Percentiles rank a stretch among this genome's conserved stretches.
Evolutionary conservation across 2,329 filamentous ascomycete species (phyloP).

Genomic region (Fusarium continuum): DNA sequence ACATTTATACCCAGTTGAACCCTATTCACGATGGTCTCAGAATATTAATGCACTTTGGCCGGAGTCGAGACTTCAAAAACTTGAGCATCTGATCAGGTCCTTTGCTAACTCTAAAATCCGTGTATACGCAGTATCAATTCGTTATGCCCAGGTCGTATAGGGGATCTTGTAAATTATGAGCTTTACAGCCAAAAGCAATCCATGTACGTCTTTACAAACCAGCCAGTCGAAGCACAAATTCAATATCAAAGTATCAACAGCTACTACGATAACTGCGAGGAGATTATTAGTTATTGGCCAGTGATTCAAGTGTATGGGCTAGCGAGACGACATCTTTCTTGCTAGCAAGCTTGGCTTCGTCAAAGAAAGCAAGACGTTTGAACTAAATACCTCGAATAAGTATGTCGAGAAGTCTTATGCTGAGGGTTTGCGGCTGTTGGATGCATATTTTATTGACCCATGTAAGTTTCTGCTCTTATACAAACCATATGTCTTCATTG

Average conservation of each 20-base stretch:
- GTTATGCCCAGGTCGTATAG: neutral
- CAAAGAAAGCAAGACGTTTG: constrained; percentile 2
- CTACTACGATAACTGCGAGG: constrained; percentile 57
- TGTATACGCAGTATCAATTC: neutral
- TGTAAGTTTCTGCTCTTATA: constrained; percentile 6
- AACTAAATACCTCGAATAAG: constrained; percentile 5
- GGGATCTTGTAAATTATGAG: too few species aligned
- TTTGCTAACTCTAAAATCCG: neutral
- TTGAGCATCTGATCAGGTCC: neutral
- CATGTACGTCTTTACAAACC: too few species aligned
- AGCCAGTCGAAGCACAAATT: neutral
- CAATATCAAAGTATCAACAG: neutral
- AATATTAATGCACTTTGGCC: neutral
- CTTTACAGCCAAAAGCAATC: neutral
- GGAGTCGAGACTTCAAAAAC: neutral
- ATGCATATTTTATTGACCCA: constrained; percentile 61
- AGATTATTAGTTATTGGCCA: constrained; percentile 57
- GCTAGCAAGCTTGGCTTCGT: constrained; percentile 47
- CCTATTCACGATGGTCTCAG: neutral
- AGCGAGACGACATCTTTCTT: constrained; percentile 57
- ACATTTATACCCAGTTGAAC: neutral
- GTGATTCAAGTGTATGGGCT: constrained; percentile 57
- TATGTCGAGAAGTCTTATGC: constrained; percentile 33
- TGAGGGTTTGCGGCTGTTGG: constrained; percentile 49
- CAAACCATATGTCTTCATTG: too few species aligned